Percentiles rank a stretch among this genome's conserved stretches.
Evolutionary conservation across 257 asterid genomes (phyloP).

Genomic region (Fraxinus americana): DNA sequence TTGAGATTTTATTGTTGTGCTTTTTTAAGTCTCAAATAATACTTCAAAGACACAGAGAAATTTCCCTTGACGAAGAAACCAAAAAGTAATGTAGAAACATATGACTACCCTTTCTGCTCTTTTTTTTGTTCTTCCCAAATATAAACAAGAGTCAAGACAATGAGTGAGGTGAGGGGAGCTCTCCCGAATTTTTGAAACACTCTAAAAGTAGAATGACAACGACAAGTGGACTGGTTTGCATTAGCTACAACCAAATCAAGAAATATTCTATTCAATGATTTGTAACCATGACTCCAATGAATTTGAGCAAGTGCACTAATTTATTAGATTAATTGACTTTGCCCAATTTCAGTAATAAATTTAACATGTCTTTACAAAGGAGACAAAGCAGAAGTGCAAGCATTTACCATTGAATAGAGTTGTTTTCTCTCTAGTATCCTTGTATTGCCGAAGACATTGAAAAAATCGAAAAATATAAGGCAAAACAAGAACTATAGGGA

Average conservation of each 20-base stretch:
- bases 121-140: too few species aligned
- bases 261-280: too few species aligned
- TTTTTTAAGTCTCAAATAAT: too few species aligned
- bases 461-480: slow-evolving; percentile 92
- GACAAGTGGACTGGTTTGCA: neutral
- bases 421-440: slow-evolving; percentile 83
- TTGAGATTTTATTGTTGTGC: too few species aligned
- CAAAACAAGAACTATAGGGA: slow-evolving; percentile 87
- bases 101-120: too few species aligned
- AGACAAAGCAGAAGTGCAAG: slow-evolving; percentile 16
- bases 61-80: too few species aligned
- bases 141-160: too few species aligned
- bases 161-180: too few species aligned
- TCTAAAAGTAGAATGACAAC: neutral
- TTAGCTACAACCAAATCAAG: too few species aligned
- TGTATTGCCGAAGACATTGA: slow-evolving; percentile 96
- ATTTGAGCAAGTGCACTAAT: neutral
- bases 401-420: slow-evolving; percentile 79
- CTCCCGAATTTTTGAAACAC: too few species aligned
- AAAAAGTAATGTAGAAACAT: too few species aligned
- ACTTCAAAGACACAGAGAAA: too few species aligned
- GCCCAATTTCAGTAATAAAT: neutral
- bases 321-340: neutral
- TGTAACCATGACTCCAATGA: neutral
- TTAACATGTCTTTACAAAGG: slow-evolving; percentile 13